phyloP scores from a whole-genome alignment of 768 basidiomycete genomes.

The Termitomyces sp. region DNA sequence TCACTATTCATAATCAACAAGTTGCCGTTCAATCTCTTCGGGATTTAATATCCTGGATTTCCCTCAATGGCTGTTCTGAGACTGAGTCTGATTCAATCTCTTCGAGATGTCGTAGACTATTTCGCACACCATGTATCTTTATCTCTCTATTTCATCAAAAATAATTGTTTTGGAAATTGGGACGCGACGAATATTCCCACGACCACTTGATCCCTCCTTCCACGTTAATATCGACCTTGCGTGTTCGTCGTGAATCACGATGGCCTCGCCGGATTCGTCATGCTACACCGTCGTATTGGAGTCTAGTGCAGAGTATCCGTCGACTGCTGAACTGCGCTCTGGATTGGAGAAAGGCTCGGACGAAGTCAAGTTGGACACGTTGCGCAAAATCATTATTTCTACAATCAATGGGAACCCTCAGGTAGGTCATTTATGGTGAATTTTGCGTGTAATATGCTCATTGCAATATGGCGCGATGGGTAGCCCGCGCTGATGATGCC shows the following conservation, averaged over 20 bases:
- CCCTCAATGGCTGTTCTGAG: too few species aligned
- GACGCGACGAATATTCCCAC: conserved; percentile 13
- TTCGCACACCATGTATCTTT: too few species aligned
- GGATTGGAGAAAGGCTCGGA: conserved; percentile 92
- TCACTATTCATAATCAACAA: not conserved
- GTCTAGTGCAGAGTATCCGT: conserved; percentile 65
- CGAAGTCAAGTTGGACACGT: conserved; percentile 93
- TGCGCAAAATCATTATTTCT: conserved; percentile 88
- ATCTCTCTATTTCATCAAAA: not conserved
- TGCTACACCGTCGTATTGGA: conserved; percentile 81
- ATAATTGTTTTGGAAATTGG: not conserved
- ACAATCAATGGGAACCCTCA: conserved; percentile 94
- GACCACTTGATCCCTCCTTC: conserved; percentile 6
- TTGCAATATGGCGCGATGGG: not conserved
- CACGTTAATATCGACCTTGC: conserved; percentile 9
- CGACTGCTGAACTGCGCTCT: conserved; percentile 75
- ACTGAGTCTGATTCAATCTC: too few species aligned
- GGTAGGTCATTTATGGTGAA: conserved; percentile 36
- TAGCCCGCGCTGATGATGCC: conserved; percentile 95
- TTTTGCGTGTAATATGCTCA: not conserved
- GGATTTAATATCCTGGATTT: not conserved
- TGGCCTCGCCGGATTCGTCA: conserved; percentile 47
- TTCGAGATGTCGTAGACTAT: too few species aligned
- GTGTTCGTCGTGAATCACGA: conserved; percentile 11
- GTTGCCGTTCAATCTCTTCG: not conserved